A percentile compares a stretch with the other conserved stretches of the same genome.
These are phyloP conservation scores for Mucor plumbeus DNA, from an alignment of 371 early-diverging fungal genomes.

Conservation along the genomic window DNA sequence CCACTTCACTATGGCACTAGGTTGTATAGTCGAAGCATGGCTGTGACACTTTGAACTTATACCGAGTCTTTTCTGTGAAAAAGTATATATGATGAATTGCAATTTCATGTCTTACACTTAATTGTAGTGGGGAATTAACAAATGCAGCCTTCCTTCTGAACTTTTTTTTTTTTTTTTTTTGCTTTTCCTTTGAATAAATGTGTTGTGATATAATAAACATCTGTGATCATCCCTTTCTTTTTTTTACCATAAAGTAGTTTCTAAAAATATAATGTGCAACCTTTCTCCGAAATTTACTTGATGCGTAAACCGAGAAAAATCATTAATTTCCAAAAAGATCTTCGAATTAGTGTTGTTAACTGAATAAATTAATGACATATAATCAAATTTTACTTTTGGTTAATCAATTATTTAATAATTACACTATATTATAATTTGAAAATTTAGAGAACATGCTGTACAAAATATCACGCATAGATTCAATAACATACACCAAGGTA, in stretches of 20 bases:
- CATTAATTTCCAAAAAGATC: neutral
- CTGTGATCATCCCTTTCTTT: neutral
- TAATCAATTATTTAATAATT: neutral
- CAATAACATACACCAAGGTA: neutral
- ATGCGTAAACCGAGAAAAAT: neutral
- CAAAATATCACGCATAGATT: too few relatives aligned
- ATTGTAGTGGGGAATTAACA: constrained; percentile 24
- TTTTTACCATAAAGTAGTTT: neutral
- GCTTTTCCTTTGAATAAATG: too few relatives aligned
- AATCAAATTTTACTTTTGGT: neutral
- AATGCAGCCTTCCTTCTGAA: constrained; percentile 30
- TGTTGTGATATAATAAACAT: neutral
- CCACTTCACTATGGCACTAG: too few relatives aligned
- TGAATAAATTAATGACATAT: neutral
- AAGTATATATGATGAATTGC: constrained; percentile 24
- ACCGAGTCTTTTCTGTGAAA: neutral
- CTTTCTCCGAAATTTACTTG: neutral
- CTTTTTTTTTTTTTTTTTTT: constrained; percentile 11
- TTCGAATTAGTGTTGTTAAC: neutral
- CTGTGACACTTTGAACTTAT: too few relatives aligned
- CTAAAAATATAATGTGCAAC: constrained; percentile 4
- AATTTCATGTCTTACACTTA: constrained; percentile 27
- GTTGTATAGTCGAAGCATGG: too few relatives aligned
- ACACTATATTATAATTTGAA: too few relatives aligned
- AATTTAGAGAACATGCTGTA: too few relatives aligned